Evolutionary conservation across 345 rosid genomes (phyloP).

Genomic region (Acer negundo): DNA sequence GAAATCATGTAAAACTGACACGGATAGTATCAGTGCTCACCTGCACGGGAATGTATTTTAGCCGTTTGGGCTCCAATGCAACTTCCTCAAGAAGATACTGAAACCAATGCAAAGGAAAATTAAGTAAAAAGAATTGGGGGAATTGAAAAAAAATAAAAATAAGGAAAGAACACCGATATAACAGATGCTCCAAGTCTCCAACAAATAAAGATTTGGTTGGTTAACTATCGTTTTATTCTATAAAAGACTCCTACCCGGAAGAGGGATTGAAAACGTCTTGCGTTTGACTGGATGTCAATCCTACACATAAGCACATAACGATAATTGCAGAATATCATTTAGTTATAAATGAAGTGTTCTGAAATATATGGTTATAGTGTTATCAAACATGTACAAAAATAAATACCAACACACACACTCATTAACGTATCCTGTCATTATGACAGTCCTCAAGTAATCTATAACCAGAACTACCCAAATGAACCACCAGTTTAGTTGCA

Average conservation of each 20-base stretch:
- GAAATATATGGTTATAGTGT: background rate
- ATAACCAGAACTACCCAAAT: background rate
- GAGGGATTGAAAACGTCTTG: constrained; percentile 77
- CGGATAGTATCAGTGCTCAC: constrained; percentile 30
- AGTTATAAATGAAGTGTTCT: background rate
- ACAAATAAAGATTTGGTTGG: background rate
- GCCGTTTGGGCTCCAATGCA: constrained; percentile 57
- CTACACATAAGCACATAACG: constrained; percentile 39
- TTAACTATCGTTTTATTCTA: background rate
- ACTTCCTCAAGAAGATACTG: constrained; percentile 96
- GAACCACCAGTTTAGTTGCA: background rate
- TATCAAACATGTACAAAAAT: background rate
- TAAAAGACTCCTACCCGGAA: constrained; percentile 55
- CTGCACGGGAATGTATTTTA: constrained; percentile 85
- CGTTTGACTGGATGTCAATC: constrained; percentile 94
- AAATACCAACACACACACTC: background rate
- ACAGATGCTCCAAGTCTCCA: no score
- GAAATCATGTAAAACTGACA: background rate
- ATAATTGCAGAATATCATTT: background rate
- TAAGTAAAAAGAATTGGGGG: background rate
- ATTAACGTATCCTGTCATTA: background rate
- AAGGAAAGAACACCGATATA: constrained; percentile 2
- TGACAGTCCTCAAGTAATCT: background rate
- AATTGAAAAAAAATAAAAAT: background rate
- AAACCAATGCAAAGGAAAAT: constrained; percentile 15